Evolutionary conservation across 2,329 filamentous ascomycete genomes (phyloP), one percentile per base, ranked within the genome.

Genomic region (Verticillium albo-atrum): DNA sequence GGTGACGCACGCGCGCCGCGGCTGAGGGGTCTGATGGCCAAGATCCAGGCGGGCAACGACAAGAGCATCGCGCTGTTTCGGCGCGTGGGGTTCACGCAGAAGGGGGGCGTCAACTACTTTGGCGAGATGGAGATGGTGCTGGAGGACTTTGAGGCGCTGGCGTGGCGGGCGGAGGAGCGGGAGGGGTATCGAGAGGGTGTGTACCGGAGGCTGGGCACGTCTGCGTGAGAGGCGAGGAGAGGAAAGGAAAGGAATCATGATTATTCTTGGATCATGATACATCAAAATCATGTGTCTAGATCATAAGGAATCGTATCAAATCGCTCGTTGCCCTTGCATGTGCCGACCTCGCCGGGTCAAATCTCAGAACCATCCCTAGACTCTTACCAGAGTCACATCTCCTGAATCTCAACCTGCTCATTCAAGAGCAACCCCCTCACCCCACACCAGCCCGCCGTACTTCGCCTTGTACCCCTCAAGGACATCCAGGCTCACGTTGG

Each of bases 401-500:
- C 20, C n/a, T 10, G 10, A n/a, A 25, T 23, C 17, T 4, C 42
- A 4, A 12, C n/a, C 20, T 20, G n/a, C 7, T 9, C 20, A 9
- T 9, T 32, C 30, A 9, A 32, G 30, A 4, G 30, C 42, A 37
- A 3, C 32, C 3, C 32, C 32, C 6, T 34, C 32, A 37, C 6
- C 35, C 4, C 35, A 37, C 15, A 56, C 55, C 55, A 56, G n/a
- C 17, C 20, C 17, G 10, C 63, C 66, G 63, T 79, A 86, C 63
- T 70, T 72, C 64, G 79, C 74, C 63, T 78, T 77, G 71, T 88
- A 92, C 59, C 75, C 78, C 57, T 79, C 76, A 57, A 92, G 74
- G 68, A 87, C 81, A 35, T 83, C 81, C 61, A 89, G 71, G 2
- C 83, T 85, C 35, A 91, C 82, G 70, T 86, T 86, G 25, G 82